phyloP scores from a whole-genome alignment of 2,329 filamentous ascomycete species.

The Fusarium vanettenii region DNA sequence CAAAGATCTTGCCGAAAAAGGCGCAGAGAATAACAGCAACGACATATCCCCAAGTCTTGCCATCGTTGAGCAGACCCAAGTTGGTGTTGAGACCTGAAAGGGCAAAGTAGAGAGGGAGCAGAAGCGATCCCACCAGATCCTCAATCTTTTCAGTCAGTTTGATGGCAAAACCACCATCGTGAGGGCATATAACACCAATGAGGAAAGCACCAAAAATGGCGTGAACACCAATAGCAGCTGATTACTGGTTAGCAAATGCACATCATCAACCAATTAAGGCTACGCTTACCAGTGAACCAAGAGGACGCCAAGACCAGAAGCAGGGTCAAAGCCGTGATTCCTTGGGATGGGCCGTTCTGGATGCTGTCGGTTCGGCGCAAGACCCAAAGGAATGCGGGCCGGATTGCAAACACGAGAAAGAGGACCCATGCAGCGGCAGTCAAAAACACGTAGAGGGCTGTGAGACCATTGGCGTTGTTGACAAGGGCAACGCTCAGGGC shows the following conservation, averaged over 20 bases:
- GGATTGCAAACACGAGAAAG: conserved; percentile 78
- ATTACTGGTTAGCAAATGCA: not conserved
- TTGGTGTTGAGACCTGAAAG: conserved; percentile 91
- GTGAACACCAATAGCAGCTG: conserved; percentile 84
- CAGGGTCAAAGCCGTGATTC: conserved; percentile 84
- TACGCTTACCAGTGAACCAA: conserved; percentile 78
- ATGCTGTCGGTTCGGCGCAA: conserved; percentile 80
- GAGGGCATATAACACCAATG: conserved; percentile 88
- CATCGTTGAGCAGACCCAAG: conserved; percentile 83
- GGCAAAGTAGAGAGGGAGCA: conserved; percentile 93
- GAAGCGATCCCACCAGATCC: conserved; percentile 85
- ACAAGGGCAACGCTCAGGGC: conserved; percentile 94
- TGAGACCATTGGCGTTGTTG: conserved; percentile 84
- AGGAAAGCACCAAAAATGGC: conserved; percentile 95
- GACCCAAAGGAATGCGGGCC: conserved; percentile 79
- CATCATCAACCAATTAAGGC: not conserved
- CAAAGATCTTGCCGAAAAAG: conserved; percentile 86
- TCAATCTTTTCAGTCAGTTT: conserved; percentile 95
- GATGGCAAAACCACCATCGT: conserved; percentile 90
- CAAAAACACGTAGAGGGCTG: conserved; percentile 86
- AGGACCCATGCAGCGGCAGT: conserved; percentile 79
- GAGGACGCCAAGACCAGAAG: conserved; percentile 82
- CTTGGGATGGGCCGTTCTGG: conserved; percentile 88
- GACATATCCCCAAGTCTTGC: conserved; percentile 90
- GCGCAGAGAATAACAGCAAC: conserved; percentile 84